Evolutionary conservation across 1,284 basidiomycete species (phyloP).

Genomic region (Gomphus sp.): DNA sequence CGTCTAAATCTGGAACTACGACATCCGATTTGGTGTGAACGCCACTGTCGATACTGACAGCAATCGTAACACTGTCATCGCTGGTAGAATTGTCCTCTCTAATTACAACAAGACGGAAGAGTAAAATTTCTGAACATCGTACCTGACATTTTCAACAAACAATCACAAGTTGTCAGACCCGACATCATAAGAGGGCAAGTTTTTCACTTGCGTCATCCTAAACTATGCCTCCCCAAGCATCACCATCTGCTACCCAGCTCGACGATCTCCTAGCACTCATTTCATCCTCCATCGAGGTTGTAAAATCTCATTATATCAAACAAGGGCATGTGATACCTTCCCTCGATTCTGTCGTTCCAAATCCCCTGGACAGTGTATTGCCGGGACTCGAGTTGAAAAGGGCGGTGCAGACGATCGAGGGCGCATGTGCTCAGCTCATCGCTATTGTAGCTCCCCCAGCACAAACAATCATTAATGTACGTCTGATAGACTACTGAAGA

Average conservation of each 20-base stretch:
- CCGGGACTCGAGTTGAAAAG: neutral
- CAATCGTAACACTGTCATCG: no score
- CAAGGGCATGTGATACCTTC: neutral
- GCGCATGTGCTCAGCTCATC: conserved; percentile 23
- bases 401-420: conserved; percentile 22
- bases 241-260: neutral
- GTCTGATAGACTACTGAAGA: neutral
- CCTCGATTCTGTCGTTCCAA: neutral
- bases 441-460: conserved; percentile 21
- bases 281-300: neutral
- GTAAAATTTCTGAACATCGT: no score
- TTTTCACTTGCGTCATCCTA: no score
- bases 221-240: neutral
- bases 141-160: no score
- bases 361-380: neutral
- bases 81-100: no score
- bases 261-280: neutral
- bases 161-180: no score
- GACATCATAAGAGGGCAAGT: no score
- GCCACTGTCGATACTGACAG: no score
- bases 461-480: conserved; percentile 24
- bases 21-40: no score
- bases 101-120: no score
- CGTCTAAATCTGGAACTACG: no score
- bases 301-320: neutral